Base-by-base conservation (phyloP, 1,139 yeast genomes). In the Diutina neorugosa region DNA sequence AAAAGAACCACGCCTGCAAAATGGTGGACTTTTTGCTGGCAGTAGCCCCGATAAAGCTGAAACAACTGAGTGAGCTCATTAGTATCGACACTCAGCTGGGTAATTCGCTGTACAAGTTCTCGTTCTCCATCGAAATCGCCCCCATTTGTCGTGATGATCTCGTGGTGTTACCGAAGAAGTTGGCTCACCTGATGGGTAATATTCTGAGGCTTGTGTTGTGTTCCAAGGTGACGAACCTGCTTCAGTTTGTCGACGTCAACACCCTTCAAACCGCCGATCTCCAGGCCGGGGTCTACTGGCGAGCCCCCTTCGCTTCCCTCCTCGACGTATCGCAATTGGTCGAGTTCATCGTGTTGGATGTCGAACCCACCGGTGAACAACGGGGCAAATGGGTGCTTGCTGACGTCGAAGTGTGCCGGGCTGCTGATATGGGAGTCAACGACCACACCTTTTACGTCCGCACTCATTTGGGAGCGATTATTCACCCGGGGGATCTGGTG, bases 111-210 rank as follows among this genome's bases (percentile, higher is more conserved):
- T 93, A 89, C 72, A 93, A 93, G 69, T 94, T 93, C 66, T 80
- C 98, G 9, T 91, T 77, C 65, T 90, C 98, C 16, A 88, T 91
- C 46, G 99, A 93, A 70, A 82, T 93, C 60, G 96, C 89, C 2
- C 98, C 98, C n/a, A 82, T 94, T 52, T 94, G 98, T 78, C 85
- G 95, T 67, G 99, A 93, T 65, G 98, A 94, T 65, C 77, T 94
- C 60, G 96, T 94, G 37, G 86, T 91, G 51, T 74, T 94, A 58
- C 98, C 98, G 34, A 80, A 82, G 63, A 82, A 82, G 61, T 68
- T 93, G 58, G 98, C 99, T 3, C 81, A 83, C 59, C 79, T 89
- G 14, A 67, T 90, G 72, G 96, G 98, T 57, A 86, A 86, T 65
- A 86, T 93, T 55, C 72, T 91, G 27, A 85, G 88, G 64, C 72